These are phyloP conservation scores for Fusarium avenaceum DNA, from an alignment of 2,329 filamentous ascomycete genomes.

Conservation along the genomic window DNA sequence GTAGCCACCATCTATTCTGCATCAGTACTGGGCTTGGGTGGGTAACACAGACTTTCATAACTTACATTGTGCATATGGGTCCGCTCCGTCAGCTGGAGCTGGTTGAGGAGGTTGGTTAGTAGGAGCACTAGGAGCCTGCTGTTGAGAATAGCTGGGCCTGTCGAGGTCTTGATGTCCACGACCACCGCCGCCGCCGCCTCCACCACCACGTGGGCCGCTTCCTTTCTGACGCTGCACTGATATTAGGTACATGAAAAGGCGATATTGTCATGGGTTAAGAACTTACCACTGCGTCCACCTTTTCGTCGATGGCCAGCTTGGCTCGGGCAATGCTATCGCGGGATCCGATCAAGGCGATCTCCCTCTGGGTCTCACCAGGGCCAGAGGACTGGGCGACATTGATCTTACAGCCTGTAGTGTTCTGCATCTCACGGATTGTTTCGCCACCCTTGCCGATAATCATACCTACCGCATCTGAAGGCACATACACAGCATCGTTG, in stretches of 20 bases:
- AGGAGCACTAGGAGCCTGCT: slow-evolving; percentile 58
- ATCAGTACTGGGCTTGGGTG: neutral
- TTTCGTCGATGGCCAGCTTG: slow-evolving; percentile 89
- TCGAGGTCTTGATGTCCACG: slow-evolving; percentile 67
- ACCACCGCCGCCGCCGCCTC: slow-evolving; percentile 53
- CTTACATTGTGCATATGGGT: slow-evolving; percentile 83
- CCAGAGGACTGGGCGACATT: slow-evolving; percentile 88
- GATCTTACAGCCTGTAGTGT: slow-evolving; percentile 89
- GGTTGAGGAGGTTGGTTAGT: slow-evolving; percentile 60
- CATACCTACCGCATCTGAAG: slow-evolving; percentile 94
- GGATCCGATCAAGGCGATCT: slow-evolving; percentile 87
- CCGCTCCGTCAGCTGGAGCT: slow-evolving; percentile 65
- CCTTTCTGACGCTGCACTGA: slow-evolving; percentile 65
- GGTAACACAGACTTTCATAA: slow-evolving; percentile 29
- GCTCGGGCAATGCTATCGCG: slow-evolving; percentile 83
- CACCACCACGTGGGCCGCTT: slow-evolving; percentile 53
- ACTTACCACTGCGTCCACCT: slow-evolving; percentile 88
- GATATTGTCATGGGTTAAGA: neutral
- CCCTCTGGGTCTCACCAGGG: slow-evolving; percentile 82
- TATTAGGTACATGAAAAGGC: slow-evolving; percentile 47
- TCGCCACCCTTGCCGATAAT: slow-evolving; percentile 96
- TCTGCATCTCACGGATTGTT: slow-evolving; percentile 95
- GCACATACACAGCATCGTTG: slow-evolving; percentile 86
- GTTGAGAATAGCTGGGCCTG: slow-evolving; percentile 66
- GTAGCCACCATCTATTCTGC: slow-evolving; percentile 78